phyloP scores from a whole-genome alignment of 73 alveolate genomes.

The Symbiodinium pilosum region DNA sequence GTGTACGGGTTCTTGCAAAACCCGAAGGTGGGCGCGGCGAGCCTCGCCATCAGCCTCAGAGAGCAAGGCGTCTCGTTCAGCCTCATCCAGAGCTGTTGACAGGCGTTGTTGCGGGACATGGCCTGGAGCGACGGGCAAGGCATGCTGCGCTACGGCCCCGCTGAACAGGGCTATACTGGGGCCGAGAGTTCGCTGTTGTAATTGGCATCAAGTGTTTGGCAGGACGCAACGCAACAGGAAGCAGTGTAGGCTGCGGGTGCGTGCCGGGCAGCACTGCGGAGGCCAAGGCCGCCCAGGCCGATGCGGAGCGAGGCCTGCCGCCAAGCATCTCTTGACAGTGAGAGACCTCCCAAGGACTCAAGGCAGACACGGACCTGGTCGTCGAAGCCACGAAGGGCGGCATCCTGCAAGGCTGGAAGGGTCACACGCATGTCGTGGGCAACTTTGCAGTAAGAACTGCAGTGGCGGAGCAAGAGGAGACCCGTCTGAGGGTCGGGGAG shows the following conservation, averaged over 20 bases:
- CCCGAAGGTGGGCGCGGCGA: neutral
- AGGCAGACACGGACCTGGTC: neutral
- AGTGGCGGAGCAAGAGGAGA: neutral
- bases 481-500: neutral
- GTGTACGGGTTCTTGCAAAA: neutral
- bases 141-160: neutral
- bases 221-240: neutral
- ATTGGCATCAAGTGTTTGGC: neutral
- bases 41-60: neutral
- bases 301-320: neutral
- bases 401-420: neutral
- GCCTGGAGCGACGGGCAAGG: neutral
- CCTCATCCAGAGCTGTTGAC: neutral
- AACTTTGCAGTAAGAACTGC: neutral
- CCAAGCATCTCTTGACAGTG: neutral
- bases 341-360: neutral
- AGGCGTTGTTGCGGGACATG: neutral
- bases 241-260: conserved; percentile 27
- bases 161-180: neutral
- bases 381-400: neutral
- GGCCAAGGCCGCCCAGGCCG: neutral
- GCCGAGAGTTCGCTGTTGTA: too few relatives aligned
- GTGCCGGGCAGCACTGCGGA: conserved; percentile 13
- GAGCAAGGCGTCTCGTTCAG: neutral
- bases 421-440: neutral